These are phyloP conservation scores for Cyclotella choctawhatcheeana DNA, from an alignment of 108 stramenopile genomes.

Conservation along the genomic window DNA sequence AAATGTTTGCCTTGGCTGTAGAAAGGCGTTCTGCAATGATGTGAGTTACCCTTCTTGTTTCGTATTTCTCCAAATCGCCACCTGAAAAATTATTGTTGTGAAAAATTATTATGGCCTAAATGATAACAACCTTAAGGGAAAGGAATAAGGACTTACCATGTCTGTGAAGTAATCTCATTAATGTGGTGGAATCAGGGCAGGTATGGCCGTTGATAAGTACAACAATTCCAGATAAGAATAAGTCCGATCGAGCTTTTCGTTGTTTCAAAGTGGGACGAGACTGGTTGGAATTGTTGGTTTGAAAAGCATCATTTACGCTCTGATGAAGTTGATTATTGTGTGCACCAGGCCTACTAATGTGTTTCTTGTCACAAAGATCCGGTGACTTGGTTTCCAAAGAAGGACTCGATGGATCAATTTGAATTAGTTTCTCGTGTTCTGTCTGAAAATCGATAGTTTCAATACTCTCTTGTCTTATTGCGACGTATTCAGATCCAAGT, in stretches of 20 bases:
- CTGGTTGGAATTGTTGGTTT: too few species aligned
- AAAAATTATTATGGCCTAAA: too few species aligned
- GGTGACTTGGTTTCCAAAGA: background rate
- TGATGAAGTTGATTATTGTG: too few species aligned
- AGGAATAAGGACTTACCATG: too few species aligned
- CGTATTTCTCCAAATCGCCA: constrained; percentile 84
- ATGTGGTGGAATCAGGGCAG: constrained; percentile 68
- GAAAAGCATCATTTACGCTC: too few species aligned
- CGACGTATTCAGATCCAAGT: background rate
- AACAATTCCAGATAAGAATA: constrained; percentile 77
- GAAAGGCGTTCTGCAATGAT: constrained; percentile 81
- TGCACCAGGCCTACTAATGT: too few species aligned
- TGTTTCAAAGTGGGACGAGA: too few species aligned
- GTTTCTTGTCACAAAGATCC: background rate
- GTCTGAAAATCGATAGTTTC: too few species aligned
- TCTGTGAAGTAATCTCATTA: constrained; percentile 74
- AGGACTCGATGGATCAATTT: background rate
- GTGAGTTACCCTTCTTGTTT: constrained; percentile 81
- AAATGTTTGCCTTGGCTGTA: constrained; percentile 77
- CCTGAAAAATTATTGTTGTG: too few species aligned
- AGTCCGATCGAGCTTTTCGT: constrained; percentile 55
- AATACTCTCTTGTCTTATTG: too few species aligned
- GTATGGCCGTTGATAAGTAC: constrained; percentile 84
- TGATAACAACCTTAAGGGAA: too few species aligned
- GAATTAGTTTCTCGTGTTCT: background rate